These are phyloP conservation scores for Penicillium polonicum DNA, from an alignment of 2,329 filamentous ascomycete species.

Conservation along the genomic window DNA sequence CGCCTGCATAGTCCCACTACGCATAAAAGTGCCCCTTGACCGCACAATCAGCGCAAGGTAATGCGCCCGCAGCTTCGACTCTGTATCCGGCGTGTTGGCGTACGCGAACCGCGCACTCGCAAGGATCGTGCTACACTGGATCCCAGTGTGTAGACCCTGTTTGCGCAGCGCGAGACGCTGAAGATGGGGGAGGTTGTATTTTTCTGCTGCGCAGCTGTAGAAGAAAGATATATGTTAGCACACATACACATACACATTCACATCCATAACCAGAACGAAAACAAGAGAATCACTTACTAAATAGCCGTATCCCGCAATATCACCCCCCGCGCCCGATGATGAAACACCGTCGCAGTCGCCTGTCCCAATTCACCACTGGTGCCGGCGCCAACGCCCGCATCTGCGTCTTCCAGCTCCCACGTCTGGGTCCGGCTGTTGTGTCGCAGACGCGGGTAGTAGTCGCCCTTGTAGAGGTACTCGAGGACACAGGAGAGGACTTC, in stretches of 20 bases:
- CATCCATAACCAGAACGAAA: not conserved
- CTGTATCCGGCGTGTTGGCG: conserved; percentile 79
- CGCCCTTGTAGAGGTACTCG: conserved; percentile 90
- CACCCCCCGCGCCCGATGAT: conserved; percentile 62
- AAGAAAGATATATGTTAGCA: not conserved
- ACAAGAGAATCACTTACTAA: conserved; percentile 54
- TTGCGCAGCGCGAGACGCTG: conserved; percentile 83
- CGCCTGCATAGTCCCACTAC: conserved; percentile 90
- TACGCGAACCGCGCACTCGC: conserved; percentile 88
- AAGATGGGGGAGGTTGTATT: conserved; percentile 78
- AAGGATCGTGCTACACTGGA: conserved; percentile 81
- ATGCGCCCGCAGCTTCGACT: conserved; percentile 87
- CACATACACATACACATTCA: not conserved
- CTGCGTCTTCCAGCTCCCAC: conserved; percentile 74
- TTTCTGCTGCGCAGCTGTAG: conserved; percentile 71
- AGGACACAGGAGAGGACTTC: conserved; percentile 88
- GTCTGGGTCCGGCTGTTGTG: conserved; percentile 78
- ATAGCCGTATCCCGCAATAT: conserved; percentile 86
- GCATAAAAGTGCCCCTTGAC: conserved; percentile 82
- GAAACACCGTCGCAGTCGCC: conserved; percentile 67
- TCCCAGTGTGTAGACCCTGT: conserved; percentile 81
- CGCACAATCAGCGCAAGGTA: conserved; percentile 92
- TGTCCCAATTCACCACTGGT: conserved; percentile 18
- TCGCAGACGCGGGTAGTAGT: conserved; percentile 80
- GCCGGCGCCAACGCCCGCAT: conserved; percentile 35